Percentiles rank a stretch among this genome's conserved stretches.
Evolutionary conservation across 2,329 filamentous ascomycete species (phyloP).

Genomic region (Nigrospora oryzae): DNA sequence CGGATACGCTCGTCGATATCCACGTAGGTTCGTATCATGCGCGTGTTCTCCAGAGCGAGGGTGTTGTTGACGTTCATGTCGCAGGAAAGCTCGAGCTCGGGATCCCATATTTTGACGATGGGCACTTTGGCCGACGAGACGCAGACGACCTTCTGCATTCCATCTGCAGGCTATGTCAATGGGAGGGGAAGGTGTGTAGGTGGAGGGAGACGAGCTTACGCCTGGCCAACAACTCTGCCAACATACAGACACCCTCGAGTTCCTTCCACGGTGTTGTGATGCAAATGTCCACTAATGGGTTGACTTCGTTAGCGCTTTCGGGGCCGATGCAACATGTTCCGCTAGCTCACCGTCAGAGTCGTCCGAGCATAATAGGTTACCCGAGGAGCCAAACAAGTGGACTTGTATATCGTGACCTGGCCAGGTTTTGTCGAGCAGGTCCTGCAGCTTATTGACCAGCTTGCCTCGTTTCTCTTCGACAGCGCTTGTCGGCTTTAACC

Average conservation of each 20-base stretch:
- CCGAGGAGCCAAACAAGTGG: conserved; percentile 95
- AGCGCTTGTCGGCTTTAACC: conserved; percentile 71
- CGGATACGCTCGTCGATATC: conserved; percentile 86
- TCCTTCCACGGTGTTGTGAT: conserved; percentile 87
- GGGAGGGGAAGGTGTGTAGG: background rate
- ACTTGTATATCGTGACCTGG: conserved; percentile 84
- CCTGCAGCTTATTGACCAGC: conserved; percentile 81
- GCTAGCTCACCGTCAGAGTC: conserved; percentile 78
- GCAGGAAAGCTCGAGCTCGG: conserved; percentile 78
- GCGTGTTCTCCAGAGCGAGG: conserved; percentile 86
- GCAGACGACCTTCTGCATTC: conserved; percentile 94
- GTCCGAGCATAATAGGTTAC: conserved; percentile 87
- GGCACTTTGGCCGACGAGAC: conserved; percentile 93
- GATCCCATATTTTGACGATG: conserved; percentile 98
- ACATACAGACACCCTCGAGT: conserved; percentile 80
- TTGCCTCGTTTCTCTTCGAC: conserved; percentile 68
- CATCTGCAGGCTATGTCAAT: conserved; percentile 49
- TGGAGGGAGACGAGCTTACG: conserved; percentile 46
- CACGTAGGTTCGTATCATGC: conserved; percentile 97
- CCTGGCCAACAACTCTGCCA: conserved; percentile 77
- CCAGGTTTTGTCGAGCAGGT: conserved; percentile 83
- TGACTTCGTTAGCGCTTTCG: too few relatives aligned
- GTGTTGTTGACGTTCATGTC: conserved; percentile 99
- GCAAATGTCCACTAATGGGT: conserved; percentile 77
- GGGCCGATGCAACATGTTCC: too few relatives aligned